A percentile compares a stretch with the other conserved stretches of the same genome.
Conservation (phyloP, 768 basidiomycete species). For the Melanogaster broomeanus region DNA sequence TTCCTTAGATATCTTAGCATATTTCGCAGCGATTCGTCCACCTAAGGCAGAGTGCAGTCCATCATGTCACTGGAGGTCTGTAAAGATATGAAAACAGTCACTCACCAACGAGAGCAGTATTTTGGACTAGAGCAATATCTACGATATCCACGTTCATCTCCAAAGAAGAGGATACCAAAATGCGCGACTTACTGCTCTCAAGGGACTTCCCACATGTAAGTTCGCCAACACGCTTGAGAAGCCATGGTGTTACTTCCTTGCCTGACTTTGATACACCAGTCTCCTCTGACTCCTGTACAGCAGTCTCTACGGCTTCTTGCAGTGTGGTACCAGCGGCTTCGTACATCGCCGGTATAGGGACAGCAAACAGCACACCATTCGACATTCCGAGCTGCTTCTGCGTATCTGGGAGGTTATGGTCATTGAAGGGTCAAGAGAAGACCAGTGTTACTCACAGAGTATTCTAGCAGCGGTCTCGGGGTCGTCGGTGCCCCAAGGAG, state of each 20-base stretch:
- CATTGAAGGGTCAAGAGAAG: not conserved
- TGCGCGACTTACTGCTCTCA: conserved; percentile 55
- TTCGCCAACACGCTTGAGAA: conserved; percentile 79
- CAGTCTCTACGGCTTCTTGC: conserved; percentile 80
- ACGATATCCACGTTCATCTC: conserved; percentile 14
- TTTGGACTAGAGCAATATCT: conserved; percentile 89
- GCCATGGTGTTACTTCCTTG: conserved; percentile 95
- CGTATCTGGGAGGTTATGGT: conserved; percentile 47
- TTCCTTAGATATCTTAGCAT: conserved; percentile 51
- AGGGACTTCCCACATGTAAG: conserved; percentile 78
- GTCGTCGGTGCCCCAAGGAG: conserved; percentile 73
- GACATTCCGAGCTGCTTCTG: conserved; percentile 71
- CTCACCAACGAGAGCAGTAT: conserved; percentile 82
- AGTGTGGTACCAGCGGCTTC: conserved; percentile 66
- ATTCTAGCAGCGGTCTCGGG: conserved; percentile 71
- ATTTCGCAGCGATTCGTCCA: conserved; percentile 76
- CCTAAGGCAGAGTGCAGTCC: conserved; percentile 42
- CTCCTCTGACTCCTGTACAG: conserved; percentile 79
- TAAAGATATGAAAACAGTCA: conserved; percentile 5
- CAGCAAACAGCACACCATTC: conserved; percentile 81
- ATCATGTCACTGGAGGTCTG: not conserved
- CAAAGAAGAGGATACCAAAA: not conserved
- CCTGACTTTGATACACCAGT: conserved; percentile 79
- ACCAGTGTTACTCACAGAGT: conserved; percentile 54
- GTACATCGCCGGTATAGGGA: conserved; percentile 83